A percentile compares a stretch with the other conserved stretches of the same genome.
Evolutionary conservation across 768 basidiomycete genomes (phyloP).

Genomic region (Termitomyces eurrhizus): DNA sequence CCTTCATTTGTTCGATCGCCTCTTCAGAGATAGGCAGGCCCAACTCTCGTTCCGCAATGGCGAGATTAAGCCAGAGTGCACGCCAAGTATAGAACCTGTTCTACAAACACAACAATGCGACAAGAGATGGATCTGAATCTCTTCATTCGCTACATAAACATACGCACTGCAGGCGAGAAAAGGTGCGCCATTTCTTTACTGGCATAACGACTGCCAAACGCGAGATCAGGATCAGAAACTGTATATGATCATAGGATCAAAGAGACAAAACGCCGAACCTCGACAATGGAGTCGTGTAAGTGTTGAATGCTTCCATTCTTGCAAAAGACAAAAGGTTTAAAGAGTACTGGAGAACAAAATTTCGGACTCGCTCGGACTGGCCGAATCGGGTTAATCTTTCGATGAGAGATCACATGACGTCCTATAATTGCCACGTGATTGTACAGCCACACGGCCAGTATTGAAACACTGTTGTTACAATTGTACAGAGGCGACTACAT

Average conservation of each 20-base stretch:
- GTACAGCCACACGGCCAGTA: not conserved
- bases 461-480: not conserved
- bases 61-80: constrained; percentile 92
- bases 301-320: constrained; percentile 58
- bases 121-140: not conserved
- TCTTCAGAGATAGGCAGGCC: constrained; percentile 86
- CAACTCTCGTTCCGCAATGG: constrained; percentile 93
- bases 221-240: constrained; percentile 8
- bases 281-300: constrained; percentile 78
- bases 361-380: constrained; percentile 1
- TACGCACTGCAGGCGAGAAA: constrained; percentile 86
- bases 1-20: constrained; percentile 92
- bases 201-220: constrained; percentile 81
- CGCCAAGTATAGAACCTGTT: constrained; percentile 96
- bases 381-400: not conserved
- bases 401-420: constrained; percentile 1
- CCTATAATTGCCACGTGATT: not conserved
- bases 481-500: not conserved
- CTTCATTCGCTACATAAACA: constrained; percentile 2
- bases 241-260: not conserved
- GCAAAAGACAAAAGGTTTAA: not conserved
- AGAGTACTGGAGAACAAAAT: constrained; percentile 1
- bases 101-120: constrained; percentile 36
- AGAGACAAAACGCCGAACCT: constrained; percentile 41
- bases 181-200: constrained; percentile 98